Percentiles rank a stretch among this genome's conserved stretches.
These are phyloP conservation scores for Xylaria sp. DNA, from an alignment of 2,329 filamentous ascomycete species.

Conservation along the genomic window DNA sequence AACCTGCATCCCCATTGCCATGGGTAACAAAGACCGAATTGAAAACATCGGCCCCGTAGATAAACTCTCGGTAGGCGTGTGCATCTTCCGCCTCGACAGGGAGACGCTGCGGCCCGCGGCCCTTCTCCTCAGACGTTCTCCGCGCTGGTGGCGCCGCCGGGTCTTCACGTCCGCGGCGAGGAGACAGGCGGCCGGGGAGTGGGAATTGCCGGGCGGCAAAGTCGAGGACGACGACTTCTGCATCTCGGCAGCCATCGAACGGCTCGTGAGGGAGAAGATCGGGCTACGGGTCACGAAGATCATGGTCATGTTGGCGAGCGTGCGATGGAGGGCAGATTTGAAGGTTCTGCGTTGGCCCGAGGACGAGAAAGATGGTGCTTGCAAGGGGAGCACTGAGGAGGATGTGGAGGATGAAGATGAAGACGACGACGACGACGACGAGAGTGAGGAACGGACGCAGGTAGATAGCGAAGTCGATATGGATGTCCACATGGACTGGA, in stretches of 20 bases:
- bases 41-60: constrained; percentile 6
- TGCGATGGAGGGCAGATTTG: constrained; percentile 36
- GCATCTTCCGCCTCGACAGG: constrained; percentile 47
- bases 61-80: constrained; percentile 45
- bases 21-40: neutral
- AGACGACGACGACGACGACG: neutral
- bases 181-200: constrained; percentile 27
- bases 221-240: constrained; percentile 46
- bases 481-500: neutral
- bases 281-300: constrained; percentile 44
- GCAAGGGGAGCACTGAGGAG: neutral
- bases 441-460: neutral
- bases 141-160: constrained; percentile 18
- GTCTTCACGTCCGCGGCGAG: constrained; percentile 8
- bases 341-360: constrained; percentile 42
- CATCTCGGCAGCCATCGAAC: constrained; percentile 47
- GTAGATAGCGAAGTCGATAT: neutral
- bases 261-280: constrained; percentile 44
- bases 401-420: neutral
- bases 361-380: neutral
- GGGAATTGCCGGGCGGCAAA: constrained; percentile 47
- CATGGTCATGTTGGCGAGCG: constrained; percentile 42
- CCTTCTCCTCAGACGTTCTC: constrained; percentile 43
- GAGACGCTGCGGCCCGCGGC: constrained; percentile 43
- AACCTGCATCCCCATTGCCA: neutral